Base-by-base conservation (phyloP, 2,329 filamentous ascomycete genomes). In the Penicillium decumbens region DNA sequence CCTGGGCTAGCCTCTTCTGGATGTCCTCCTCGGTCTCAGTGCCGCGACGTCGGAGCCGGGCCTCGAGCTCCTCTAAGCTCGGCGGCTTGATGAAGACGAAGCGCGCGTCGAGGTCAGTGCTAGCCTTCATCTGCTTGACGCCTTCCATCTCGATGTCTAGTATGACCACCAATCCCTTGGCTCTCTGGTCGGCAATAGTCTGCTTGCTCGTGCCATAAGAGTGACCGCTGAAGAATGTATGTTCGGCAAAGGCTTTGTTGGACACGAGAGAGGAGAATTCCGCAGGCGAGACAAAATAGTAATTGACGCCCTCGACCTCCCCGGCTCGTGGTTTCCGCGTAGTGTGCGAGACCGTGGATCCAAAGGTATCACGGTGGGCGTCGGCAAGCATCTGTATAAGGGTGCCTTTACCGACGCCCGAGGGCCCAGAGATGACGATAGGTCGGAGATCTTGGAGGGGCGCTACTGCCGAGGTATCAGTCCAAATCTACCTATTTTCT, bases 121-220 rank as follows among this genome's bases (percentile, higher is more conserved):
- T 85, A 50, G 80, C 79, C 69, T 88, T 87, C 65, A 95, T 85
- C 72, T 95, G 89, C 75, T 93, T 95, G 51, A 95, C 88, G 55
- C 89, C 89, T 76, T 81, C 50, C 86, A 95, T 93, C 78, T 95
- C 89, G 65, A 95, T 95, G 70, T 95, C 89, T 58, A 95, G 75
- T 41, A 95, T 81, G 53, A 89, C 89, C 27, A 88, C 78, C 62
- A 78, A 77, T 15, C 54, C 57, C 32, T 54, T 58, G 10, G 27
- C 39, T 6, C n/a, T 39, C 32, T 56, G 49, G 5, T 62, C 56
- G 3, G 30, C 18, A 10, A 63, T 56, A 13, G 60, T 56, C 46
- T 44, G 39, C 67, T 88, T 83, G 67, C 82, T 87, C 4, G 88
- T 93, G 50, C 89, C 89, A 72, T 95, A 95, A 61, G 82, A 75